phyloP scores from a whole-genome alignment of 2,329 filamentous ascomycete species.

The Aspergillus ustus region DNA sequence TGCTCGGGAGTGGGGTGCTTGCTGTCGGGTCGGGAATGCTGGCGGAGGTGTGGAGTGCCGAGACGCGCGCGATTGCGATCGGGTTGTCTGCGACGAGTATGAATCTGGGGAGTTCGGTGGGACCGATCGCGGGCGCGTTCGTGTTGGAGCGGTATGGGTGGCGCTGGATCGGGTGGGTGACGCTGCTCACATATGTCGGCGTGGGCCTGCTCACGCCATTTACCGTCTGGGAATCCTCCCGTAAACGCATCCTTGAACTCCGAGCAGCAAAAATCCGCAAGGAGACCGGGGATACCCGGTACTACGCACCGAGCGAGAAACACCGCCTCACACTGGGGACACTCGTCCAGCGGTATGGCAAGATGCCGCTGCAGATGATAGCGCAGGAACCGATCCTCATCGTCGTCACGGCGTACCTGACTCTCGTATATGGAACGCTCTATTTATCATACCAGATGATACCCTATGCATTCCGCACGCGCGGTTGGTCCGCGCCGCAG shows the following conservation, averaged over 20 bases:
- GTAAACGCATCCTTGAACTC: constrained; percentile 50
- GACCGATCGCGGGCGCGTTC: constrained; percentile 54
- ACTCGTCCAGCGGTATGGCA: constrained; percentile 46
- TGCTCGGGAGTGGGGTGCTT: constrained; percentile 54
- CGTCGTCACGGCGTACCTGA: constrained; percentile 47
- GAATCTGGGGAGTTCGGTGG: constrained; percentile 54
- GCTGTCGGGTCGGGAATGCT: constrained; percentile 54
- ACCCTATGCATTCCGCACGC: constrained; percentile 36
- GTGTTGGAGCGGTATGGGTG: constrained; percentile 54
- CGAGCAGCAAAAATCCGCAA: constrained; percentile 52
- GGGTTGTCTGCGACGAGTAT: constrained; percentile 48
- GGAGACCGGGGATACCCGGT: constrained; percentile 49
- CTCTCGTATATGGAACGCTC: constrained; percentile 35
- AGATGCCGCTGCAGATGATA: constrained; percentile 49
- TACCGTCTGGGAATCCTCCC: constrained; percentile 55
- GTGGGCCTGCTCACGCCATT: constrained; percentile 48
- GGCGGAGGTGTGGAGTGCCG: constrained; percentile 52
- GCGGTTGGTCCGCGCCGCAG: constrained; percentile 33
- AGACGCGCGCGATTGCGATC: constrained; percentile 49
- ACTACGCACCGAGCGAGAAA: constrained; percentile 49
- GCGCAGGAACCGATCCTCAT: constrained; percentile 51
- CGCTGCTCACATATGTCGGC: constrained; percentile 50
- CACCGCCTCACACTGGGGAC: constrained; percentile 36
- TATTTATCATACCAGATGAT: constrained; percentile 39
- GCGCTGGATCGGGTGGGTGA: constrained; percentile 62